Evolutionary conservation across 208 protist species (phyloP).

Genomic region (Leishmania braziliensis): DNA sequence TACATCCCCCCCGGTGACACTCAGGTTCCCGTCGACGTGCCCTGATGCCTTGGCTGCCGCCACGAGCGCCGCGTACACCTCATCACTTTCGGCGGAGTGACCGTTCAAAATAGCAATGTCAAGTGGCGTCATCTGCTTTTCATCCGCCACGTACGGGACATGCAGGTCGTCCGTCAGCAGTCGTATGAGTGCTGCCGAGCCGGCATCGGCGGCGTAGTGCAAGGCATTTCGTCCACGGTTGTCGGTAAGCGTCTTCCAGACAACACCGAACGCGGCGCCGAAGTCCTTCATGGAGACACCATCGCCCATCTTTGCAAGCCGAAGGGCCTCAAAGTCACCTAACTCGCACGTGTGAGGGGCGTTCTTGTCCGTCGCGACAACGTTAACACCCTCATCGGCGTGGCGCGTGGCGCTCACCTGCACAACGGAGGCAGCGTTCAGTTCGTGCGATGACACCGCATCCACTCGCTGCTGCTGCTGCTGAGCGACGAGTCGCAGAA

Average conservation of each 20-base stretch:
- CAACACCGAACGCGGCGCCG: conserved; percentile 29
- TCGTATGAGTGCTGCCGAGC: conserved; percentile 50
- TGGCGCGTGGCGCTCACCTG: conserved; percentile 33
- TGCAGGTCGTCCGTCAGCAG: conserved; percentile 35
- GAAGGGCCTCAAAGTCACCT: conserved; percentile 85
- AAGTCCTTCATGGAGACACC: conserved; percentile 58
- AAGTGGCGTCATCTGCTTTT: conserved; percentile 75
- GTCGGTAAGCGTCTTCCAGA: conserved; percentile 60
- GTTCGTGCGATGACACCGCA: conserved; percentile 14
- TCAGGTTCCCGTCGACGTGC: conserved; percentile 19
- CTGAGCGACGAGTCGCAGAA: conserved; percentile 18
- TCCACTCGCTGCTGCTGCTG: conserved; percentile 27
- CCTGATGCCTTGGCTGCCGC: conserved; percentile 30
- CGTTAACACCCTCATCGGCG: conserved; percentile 37
- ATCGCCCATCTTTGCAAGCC: conserved; percentile 86
- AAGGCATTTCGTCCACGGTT: conserved; percentile 78
- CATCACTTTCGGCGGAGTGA: conserved; percentile 30
- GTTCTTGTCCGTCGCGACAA: conserved; percentile 47
- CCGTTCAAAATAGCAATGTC: conserved; percentile 76
- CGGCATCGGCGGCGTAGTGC: conserved; percentile 86
- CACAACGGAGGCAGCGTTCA: conserved; percentile 28
- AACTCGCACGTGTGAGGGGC: conserved; percentile 37
- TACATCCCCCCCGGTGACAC: neutral
- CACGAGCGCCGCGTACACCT: conserved; percentile 33
- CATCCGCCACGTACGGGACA: conserved; percentile 65